Evolutionary conservation across 2,329 filamentous ascomycete genomes (phyloP).

Genomic region (Aspergillus sp.): DNA sequence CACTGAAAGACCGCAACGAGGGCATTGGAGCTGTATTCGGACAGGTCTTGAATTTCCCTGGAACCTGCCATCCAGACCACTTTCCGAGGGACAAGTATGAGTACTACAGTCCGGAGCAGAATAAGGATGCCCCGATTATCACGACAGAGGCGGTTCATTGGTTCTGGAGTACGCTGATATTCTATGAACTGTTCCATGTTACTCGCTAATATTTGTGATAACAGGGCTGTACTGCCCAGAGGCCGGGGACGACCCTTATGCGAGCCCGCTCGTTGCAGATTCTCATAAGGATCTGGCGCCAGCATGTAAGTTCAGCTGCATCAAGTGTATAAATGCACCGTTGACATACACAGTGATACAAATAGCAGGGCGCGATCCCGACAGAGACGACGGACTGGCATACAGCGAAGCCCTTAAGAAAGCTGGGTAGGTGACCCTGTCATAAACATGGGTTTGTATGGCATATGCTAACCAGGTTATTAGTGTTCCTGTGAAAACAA

Average conservation of each 20-base stretch:
- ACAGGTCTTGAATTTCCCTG: neutral
- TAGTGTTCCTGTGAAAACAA: neutral
- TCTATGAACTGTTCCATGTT: too few relatives aligned
- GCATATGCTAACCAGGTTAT: too few relatives aligned
- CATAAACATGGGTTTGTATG: too few relatives aligned
- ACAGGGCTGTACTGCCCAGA: neutral
- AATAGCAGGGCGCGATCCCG: neutral
- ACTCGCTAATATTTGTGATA: neutral
- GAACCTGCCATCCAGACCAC: neutral
- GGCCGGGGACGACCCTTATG: neutral
- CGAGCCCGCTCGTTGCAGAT: neutral
- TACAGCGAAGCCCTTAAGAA: neutral
- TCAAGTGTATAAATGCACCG: too few relatives aligned
- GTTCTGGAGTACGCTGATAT: neutral
- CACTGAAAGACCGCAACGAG: neutral
- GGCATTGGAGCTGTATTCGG: neutral
- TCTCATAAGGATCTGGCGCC: neutral
- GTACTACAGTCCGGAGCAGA: neutral
- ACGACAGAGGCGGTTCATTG: neutral
- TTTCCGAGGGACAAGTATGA: neutral
- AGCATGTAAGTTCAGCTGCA: neutral
- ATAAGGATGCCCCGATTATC: neutral
- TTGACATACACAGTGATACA: neutral
- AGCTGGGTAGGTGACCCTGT: too few relatives aligned
- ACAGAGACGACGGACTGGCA: neutral